Base-by-base conservation (phyloP, 2,329 filamentous ascomycete genomes). In the Aspergillus caelatus region DNA sequence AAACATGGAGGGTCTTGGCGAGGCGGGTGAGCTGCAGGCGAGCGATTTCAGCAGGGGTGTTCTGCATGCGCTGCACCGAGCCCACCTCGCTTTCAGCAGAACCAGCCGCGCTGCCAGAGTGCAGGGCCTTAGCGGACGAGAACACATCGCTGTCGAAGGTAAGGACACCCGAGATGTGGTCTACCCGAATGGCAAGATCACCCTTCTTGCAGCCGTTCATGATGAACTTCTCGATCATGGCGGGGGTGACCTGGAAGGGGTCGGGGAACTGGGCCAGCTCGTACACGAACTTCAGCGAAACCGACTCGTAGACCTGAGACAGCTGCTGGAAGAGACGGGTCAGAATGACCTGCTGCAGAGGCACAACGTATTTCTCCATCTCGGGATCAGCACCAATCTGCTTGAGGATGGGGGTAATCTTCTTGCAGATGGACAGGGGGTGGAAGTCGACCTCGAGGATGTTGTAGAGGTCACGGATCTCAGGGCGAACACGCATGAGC, bases 121-220 rank as follows among this genome's bases (percentile, higher is more conserved):
- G 92, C 65, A 93, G 87, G 69, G 94, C 92, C 85, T 97, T 98
- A 75, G 94, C 89, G 19, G 95, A 97, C 41, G 95, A 97, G 85
- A 99, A 98, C 69, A 99, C 93, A 78, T 99, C 95, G 60, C 93
- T 96, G 79, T 99, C 95, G 73, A 99, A 99, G 78, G 93, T 97
- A 65, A 99, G 88, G 57, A 97, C 92, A 65, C 95, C 93, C 60
- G 94, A 94, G 66, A 93, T 93, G 77, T 99, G 95, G 77, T 98
- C 92, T 81, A 98, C 93, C 66, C 95, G 93, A 72, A 99, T 96
- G 60, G 95, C 91, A 53, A 99, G 86, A 73, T 99, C 95, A 62
- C 95, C 95, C 88, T 99, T 99, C 89, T 99, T 99, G 87, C 96
- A 98, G 68, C 95, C 95, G 80, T 99, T 99, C 95, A 99, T 99